These are phyloP conservation scores for Hyphopichia pseudoburtonii DNA, from an alignment of 1,139 yeast species.

Conservation along the genomic window DNA sequence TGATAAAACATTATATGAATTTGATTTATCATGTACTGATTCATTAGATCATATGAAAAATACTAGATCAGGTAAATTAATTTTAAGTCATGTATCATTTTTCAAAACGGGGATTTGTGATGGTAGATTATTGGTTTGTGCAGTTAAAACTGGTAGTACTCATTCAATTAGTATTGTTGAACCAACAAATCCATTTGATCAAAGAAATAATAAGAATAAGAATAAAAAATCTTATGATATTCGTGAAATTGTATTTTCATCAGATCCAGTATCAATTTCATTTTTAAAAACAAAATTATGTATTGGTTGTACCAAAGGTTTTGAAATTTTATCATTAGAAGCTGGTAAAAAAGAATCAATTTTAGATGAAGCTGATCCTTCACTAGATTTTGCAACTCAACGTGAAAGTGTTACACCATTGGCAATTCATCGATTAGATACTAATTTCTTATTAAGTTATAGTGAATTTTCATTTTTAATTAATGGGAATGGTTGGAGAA, in stretches of 20 bases:
- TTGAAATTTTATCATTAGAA: constrained; percentile 87
- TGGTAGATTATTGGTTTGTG: constrained; percentile 84
- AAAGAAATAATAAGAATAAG: constrained; percentile 55
- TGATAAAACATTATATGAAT: constrained; percentile 80
- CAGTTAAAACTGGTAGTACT: constrained; percentile 74
- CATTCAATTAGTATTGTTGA: constrained; percentile 86
- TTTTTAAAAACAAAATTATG: constrained; percentile 86
- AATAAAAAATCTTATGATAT: constrained; percentile 67
- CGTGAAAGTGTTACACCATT: constrained; percentile 81
- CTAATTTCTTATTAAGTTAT: constrained; percentile 83
- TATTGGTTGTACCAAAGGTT: constrained; percentile 95
- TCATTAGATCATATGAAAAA: constrained; percentile 69
- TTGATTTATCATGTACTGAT: constrained; percentile 70
- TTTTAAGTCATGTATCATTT: constrained; percentile 81
- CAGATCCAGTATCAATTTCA: constrained; percentile 90
- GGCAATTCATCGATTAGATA: constrained; percentile 86
- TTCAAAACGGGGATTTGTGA: constrained; percentile 92
- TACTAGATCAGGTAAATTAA: constrained; percentile 72
- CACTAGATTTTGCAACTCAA: constrained; percentile 91
- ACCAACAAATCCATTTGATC: constrained; percentile 61
- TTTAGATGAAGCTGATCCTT: constrained; percentile 94
- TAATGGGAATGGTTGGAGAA: constrained; percentile 94
- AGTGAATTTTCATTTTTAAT: constrained; percentile 93
- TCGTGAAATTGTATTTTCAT: constrained; percentile 76
- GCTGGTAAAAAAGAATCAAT: constrained; percentile 73